Evolutionary conservation across 768 basidiomycete species (phyloP), one percentile per base, ranked within the genome.

Genomic region (Agaricus sinodeliciosus): DNA sequence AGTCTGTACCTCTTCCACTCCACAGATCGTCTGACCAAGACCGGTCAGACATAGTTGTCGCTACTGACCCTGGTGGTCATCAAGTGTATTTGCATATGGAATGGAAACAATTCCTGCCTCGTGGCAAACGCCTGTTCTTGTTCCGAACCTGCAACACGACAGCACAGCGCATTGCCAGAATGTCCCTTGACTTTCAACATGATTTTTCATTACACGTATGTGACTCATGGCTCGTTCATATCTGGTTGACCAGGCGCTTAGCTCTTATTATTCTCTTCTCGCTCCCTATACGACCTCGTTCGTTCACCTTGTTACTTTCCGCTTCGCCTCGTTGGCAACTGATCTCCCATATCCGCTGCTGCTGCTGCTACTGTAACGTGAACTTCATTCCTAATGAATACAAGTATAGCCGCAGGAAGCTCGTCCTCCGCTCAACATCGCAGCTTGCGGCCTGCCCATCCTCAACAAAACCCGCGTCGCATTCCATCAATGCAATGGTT

Each of bases 401-500:
- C 48, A 56, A 52, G 26, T 28, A 28, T 43, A 41, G 28, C 50
- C 36, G 50, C 50, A 31, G 50, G 27, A 35, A 59, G 56, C 54
- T 42, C 48, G 43, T 44, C 43, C 25, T 43, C 50, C 35, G 42
- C 42, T 9, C 51, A 46, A 43, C 54, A 43, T 42, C 45, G 52
- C 41, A 41, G 45, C 52, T 22, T 54, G 58, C 58, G 27, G 50
- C 43, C 43, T 15, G 26, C 55, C 49, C 45, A 59, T 64, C 51
- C 57, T 48, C 55, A 58, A 59, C 59, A 58, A 59, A 57, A 62
- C 56, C 36, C 61, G 60, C 52, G 54, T 61, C 18, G 50, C 51
- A 34, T 58, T 62, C 46, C 63, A 53, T 74, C 82, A 53, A 66
- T 86, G 46, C 85, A 87, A 56, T 88, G 86, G 86, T 72, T 88